phyloP scores from a whole-genome alignment of 2,329 filamentous ascomycete species.

The Penicillium rolfsii region DNA sequence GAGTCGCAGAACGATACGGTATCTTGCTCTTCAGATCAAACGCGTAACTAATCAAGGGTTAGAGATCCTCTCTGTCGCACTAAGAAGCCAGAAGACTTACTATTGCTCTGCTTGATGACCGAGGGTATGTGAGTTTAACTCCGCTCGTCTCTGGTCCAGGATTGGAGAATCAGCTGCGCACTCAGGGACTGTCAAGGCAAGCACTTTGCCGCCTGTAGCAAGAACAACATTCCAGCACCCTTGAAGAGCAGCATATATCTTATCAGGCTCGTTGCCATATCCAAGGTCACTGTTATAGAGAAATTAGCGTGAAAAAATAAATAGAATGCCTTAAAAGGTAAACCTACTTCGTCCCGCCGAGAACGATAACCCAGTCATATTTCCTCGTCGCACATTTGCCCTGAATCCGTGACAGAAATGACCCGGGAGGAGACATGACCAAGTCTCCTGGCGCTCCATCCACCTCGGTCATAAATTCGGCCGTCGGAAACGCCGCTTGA shows the following conservation, averaged over 20 bases:
- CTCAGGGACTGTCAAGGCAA: conserved; percentile 67
- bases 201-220: conserved; percentile 56
- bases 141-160: conserved; percentile 44
- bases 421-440: conserved; percentile 41
- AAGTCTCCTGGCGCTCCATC: conserved; percentile 59
- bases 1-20: conserved; percentile 57
- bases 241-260: conserved; percentile 56
- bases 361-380: conserved; percentile 65
- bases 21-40: conserved; percentile 60
- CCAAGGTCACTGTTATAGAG: conserved; percentile 52
- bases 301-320: neutral
- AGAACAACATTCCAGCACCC: conserved; percentile 57
- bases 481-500: conserved; percentile 50
- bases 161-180: conserved; percentile 37
- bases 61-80: neutral
- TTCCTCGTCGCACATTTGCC: conserved; percentile 28
- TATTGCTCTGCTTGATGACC: neutral
- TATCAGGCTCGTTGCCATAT: conserved; percentile 39
- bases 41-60: neutral
- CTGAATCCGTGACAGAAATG: conserved; percentile 38
- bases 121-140: conserved; percentile 58
- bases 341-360: conserved; percentile 63
- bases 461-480: conserved; percentile 49
- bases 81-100: neutral
- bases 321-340: neutral